Evolutionary conservation across 257 asterid genomes (phyloP), one percentile per base, ranked within the genome.

Genomic region (Solanum rostratum): DNA sequence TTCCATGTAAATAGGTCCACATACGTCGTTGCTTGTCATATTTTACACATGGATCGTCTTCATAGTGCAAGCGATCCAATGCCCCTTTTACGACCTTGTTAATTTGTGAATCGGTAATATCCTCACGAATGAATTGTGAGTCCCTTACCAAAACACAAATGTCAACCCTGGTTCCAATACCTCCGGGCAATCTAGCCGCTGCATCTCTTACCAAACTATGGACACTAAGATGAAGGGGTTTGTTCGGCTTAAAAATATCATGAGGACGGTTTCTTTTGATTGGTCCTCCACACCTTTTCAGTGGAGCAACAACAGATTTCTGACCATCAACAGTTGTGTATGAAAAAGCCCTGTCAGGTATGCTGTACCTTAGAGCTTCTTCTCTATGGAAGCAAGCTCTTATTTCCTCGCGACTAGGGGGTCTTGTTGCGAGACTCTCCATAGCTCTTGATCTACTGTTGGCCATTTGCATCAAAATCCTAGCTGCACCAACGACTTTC

Each of bases 201-300:
- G 99, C 99, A 88, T 95, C 98, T 86, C 99, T 91, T 76, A 95
- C 99, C 41, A 95, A 96, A 87, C 98, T 95, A 95, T 95, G 86
- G 86, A 97, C 91, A 5, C 98, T 95, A 33, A 95, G 98, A 84
- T 95, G 98, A 1, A 97, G 95, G 2, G 97, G 98, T 19, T 96
- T 89, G 71, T 97, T 93, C 2, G 92, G 92, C 79, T 97, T 97
- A 49, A 97, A 91, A 98, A 95, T 92, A 81, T 95, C 92, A 87
- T 95, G 98, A 83, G 95, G 97, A 22, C 99, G 91, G 73, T 98
- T 98, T 89, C 94, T 97, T 20, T 98, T 92, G 70, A 98, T 92
- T 69, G 97, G 98, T 92, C 98, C 97, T 55, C 98, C 97, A 87
- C 97, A 91, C 89, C 98, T 97, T 91, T 98, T 94, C 87, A 97